Evolutionary conservation across 139 green algal genomes (phyloP), one percentile per base, ranked within the genome.

Genomic region (Ostreobium quekettii): DNA sequence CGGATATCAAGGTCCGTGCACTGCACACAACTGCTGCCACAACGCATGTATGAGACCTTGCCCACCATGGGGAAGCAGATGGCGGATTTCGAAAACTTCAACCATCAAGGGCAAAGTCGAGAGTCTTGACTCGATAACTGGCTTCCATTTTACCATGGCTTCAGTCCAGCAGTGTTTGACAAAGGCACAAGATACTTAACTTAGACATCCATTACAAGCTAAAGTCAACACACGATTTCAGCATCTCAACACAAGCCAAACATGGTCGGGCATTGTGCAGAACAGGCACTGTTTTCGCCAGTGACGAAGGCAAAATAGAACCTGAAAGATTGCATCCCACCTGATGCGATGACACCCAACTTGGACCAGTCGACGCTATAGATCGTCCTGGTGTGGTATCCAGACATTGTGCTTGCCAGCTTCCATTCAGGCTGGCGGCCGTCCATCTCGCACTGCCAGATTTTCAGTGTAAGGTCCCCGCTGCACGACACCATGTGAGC

Each of bases 401-500:
- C 91, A 15, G 66, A 71, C 1, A 94, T 37, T 0, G 77, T 87
- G 2, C 37, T 46, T 28, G 70, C 59, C 39, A 88, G 82, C 22
- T 49, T 71, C 65, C 76, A 84, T 7, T 47, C 29, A 2, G 72
- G 78, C 59, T 75, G 29, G 1, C 76, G 46, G 37, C 32, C 65
- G 24, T 28, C 65, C 66, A 47, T 4, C 32, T 5, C 29, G 32
- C 47, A 53, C 35, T 46, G 47, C 64, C 88, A 95, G 15, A 95
- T 35, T n/a, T 77, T 80, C 7, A 96, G 39, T 0, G 80, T 94
- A 8, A 42, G 36, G 76, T 97, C 91, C 53, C 93, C 91, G 68
- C 87, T 91, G 77, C 81, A 90, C 1, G 91, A 92, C 6, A 82
- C 90, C 80, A 96, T 86, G 24, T 72, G 74, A 24, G 46, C 29